Conservation (phyloP, 257 asterid species). For the Pogostemon cablin region DNA sequence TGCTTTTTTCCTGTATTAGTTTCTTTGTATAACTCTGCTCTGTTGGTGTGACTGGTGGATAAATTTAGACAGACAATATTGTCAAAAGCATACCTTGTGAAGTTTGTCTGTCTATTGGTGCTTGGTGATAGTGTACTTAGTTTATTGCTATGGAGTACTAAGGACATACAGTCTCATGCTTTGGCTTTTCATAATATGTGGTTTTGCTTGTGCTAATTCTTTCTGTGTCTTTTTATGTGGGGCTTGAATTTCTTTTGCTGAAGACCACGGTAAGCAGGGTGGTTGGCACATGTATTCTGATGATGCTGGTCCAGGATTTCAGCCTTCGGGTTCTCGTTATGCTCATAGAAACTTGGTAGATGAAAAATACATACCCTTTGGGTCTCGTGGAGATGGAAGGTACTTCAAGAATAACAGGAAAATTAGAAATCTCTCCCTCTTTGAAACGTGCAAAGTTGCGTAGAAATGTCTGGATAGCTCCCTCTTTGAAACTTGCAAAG, state of each 20-base stretch:
- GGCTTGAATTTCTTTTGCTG: constrained; percentile 44
- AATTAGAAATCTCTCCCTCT: constrained; percentile 49
- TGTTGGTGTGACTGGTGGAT: constrained; percentile 12
- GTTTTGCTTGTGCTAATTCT: constrained; percentile 35
- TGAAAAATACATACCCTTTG: constrained; percentile 54
- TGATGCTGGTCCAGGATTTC: constrained; percentile 65
- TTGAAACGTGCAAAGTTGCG: no score
- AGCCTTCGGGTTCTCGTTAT: constrained; percentile 58
- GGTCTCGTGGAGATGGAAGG: constrained; percentile 59
- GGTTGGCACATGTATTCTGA: constrained; percentile 73
- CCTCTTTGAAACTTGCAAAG: no score
- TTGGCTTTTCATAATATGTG: constrained; percentile 10
- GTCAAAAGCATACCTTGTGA: not conserved
- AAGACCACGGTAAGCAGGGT: constrained; percentile 95
- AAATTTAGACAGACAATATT: constrained; percentile 42
- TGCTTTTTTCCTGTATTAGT: constrained; percentile 12
- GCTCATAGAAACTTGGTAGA: constrained; percentile 63
- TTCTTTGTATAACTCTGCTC: constrained; percentile 6
- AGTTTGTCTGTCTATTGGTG: constrained; percentile 21
- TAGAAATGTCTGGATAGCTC: constrained; percentile 44
- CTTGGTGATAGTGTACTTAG: not conserved
- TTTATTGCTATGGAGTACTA: not conserved
- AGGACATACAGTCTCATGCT: not conserved
- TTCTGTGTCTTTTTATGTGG: constrained; percentile 31
- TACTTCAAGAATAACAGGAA: constrained; percentile 58